Base-by-base conservation (phyloP, 768 basidiomycete species). In the Boletus coccyginus region DNA sequence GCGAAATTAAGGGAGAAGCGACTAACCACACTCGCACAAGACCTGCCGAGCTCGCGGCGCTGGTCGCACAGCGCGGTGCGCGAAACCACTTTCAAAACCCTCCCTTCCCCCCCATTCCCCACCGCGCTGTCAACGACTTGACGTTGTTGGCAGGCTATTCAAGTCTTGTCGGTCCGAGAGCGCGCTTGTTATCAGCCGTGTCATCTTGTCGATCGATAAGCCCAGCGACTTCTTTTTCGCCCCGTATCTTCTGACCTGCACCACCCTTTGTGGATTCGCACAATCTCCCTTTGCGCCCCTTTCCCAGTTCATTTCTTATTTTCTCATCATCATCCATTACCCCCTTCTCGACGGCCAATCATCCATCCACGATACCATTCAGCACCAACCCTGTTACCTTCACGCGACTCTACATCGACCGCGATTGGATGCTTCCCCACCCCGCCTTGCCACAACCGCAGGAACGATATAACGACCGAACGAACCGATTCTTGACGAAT, bases 141-240 rank as follows among this genome's bases (percentile, higher is more conserved):
- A 75, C 41, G 73, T 71, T 62, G 70, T 69, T 67, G 74, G 73
- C 70, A 67, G 68, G 71, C 62, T 66, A 48, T 56, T 55, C 58
- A 69, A 66, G 60, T 60, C 57, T 55, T 52, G 58, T 64, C 66
- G 62, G 68, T 76, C 77, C 69, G 75, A 73, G 70, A 60, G 58
- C 46, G 65, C 57, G 63, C 60, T 68, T 64, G 56, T 58, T 61
- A 65, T 66, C 62, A 56, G 57, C 65, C 73, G 70, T 66, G 62
- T 52, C 48, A 60, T 73, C 73, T 78, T 70, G 77, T 77, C 70
- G 77, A 79, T 79, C 74, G 75, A 78, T 79, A 67, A 72, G 48
- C 53, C 38, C 38, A 66, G 64, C 66, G 68, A 62, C 67, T 59
- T 65, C 64, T 57, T 63, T 66, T 63, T 63, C 61, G 63, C 66